These are phyloP conservation scores for Trypanosomatidae sp. DNA, from an alignment of 208 protist species.

Conservation along the genomic window DNA sequence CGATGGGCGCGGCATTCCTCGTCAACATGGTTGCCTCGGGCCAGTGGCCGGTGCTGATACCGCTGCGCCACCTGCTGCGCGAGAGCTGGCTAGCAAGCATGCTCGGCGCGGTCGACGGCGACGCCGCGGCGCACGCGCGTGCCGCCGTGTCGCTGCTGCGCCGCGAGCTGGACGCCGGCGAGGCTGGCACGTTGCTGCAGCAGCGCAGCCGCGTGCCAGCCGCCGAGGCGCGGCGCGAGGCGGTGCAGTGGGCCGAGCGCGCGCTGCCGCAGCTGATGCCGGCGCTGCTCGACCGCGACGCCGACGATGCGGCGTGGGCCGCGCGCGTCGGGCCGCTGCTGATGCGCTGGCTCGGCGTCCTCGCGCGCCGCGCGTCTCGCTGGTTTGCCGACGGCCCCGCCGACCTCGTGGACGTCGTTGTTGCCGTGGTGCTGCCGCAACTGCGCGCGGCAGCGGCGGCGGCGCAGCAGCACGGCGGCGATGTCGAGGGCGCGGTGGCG, in stretches of 20 bases:
- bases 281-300: neutral
- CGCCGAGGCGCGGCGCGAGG: neutral
- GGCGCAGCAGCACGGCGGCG: too few relatives aligned
- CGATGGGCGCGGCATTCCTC: too few relatives aligned
- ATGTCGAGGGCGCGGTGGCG: too few relatives aligned
- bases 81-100: too few relatives aligned
- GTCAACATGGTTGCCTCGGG: too few relatives aligned
- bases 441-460: too few relatives aligned
- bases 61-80: too few relatives aligned
- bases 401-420: neutral
- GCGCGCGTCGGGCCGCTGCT: neutral
- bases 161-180: neutral
- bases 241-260: neutral
- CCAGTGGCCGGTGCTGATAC: too few relatives aligned
- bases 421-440: neutral
- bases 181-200: neutral
- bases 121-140: too few relatives aligned
- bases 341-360: neutral
- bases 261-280: neutral
- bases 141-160: too few relatives aligned
- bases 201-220: neutral
- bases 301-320: neutral
- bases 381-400: slow-evolving; percentile 3
- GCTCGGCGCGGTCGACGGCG: too few relatives aligned
- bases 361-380: neutral